Conservation (phyloP, 164 flowering plant genomes). For the Chloranthus sessilifolius region DNA sequence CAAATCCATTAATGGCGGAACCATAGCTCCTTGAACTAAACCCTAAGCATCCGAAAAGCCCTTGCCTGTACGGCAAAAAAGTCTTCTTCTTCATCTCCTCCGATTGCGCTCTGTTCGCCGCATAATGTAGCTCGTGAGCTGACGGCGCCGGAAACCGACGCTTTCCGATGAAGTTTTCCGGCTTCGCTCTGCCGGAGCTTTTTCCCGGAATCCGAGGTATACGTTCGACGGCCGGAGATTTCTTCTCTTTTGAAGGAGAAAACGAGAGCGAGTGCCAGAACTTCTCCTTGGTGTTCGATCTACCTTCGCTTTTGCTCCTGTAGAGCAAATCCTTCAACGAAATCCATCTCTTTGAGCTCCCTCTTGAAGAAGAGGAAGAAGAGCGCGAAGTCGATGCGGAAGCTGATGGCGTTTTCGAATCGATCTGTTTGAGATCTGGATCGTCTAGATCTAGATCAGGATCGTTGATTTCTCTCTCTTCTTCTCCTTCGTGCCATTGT, state of each 20-base stretch:
- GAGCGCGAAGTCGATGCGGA: constrained; percentile 41
- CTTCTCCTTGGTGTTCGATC: constrained; percentile 29
- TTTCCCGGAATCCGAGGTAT: constrained; percentile 2
- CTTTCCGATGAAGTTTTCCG: constrained; percentile 27
- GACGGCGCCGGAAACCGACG: constrained; percentile 33
- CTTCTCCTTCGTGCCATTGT: constrained; percentile 30
- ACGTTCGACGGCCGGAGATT: background rate
- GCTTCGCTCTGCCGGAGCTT: constrained; percentile 12
- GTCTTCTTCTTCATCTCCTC: constrained; percentile 69
- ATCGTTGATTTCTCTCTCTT: constrained; percentile 4
- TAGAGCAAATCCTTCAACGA: constrained; percentile 36
- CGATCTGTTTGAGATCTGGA: constrained; percentile 10
- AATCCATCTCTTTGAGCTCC: constrained; percentile 34
- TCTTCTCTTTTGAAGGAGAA: constrained; percentile 20
- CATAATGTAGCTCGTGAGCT: constrained; percentile 47
- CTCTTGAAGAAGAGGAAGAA: constrained; percentile 29
- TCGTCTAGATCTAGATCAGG: constrained; percentile 5
- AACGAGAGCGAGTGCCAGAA: constrained; percentile 29
- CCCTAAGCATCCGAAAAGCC: constrained; percentile 46
- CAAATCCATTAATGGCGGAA: constrained; percentile 25
- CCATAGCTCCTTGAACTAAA: constrained; percentile 37
- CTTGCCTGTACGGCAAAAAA: constrained; percentile 48
- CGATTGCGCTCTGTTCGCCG: constrained; percentile 49
- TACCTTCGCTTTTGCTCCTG: constrained; percentile 53
- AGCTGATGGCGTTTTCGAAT: constrained; percentile 25